phyloP scores from a whole-genome alignment of 2,329 filamentous ascomycete species.

The Dissoconium aciculare region DNA sequence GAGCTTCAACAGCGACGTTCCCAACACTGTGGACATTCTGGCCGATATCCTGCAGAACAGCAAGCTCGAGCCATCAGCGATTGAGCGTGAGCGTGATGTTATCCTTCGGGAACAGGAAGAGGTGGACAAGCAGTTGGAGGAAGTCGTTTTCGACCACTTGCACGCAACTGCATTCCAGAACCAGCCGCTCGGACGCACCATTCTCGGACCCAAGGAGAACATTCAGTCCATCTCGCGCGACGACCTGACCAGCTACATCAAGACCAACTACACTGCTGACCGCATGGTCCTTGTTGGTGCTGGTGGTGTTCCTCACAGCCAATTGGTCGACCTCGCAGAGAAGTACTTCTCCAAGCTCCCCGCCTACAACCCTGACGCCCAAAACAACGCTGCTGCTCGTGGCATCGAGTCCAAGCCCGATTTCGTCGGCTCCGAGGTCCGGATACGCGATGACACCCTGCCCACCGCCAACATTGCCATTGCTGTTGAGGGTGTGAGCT shows the following conservation, averaged over 20 bases:
- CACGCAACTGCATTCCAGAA: conserved; percentile 96
- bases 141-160: conserved; percentile 97
- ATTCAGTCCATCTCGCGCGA: conserved; percentile 88
- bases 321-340: conserved; percentile 91
- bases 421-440: conserved; percentile 91
- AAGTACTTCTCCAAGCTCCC: conserved; percentile 81
- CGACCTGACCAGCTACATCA: conserved; percentile 91
- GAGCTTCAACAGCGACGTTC: conserved; percentile 94
- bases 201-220: conserved; percentile 94
- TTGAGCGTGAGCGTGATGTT: conserved; percentile 95
- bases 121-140: conserved; percentile 98
- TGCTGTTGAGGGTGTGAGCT: conserved; percentile 97
- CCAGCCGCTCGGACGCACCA: conserved; percentile 92
- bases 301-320: conserved; percentile 81
- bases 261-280: conserved; percentile 98
- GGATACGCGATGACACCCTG: conserved; percentile 91
- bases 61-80: conserved; percentile 82
- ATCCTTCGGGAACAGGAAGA: conserved; percentile 98
- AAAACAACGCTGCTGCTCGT: conserved; percentile 55
- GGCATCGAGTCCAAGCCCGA: conserved; percentile 74
- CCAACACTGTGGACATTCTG: conserved; percentile 92
- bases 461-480: conserved; percentile 95
- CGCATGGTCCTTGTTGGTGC: conserved; percentile 97
- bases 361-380: conserved; percentile 56
- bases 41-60: conserved; percentile 99